phyloP scores from a whole-genome alignment of 768 basidiomycete species.

The Auricularia sp. region DNA sequence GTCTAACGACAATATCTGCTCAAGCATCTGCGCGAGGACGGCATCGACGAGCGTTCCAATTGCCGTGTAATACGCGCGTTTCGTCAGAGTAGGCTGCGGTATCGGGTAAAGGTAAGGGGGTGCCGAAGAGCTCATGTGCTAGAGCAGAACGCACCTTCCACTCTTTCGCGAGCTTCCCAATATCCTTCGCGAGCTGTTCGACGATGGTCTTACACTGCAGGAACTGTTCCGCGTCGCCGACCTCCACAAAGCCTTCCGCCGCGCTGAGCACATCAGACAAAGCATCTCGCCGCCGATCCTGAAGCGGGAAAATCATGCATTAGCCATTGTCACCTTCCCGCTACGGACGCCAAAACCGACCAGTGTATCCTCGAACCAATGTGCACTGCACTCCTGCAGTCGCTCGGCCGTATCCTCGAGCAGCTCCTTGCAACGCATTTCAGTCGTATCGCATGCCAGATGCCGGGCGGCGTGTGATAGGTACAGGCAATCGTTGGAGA shows the following conservation, averaged over 20 bases:
- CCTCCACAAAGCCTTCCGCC: slow-evolving; percentile 58
- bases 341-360: slow-evolving; percentile 31
- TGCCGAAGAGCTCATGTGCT: background rate
- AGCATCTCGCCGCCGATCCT: slow-evolving; percentile 41
- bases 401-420: slow-evolving; percentile 40
- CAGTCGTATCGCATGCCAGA: slow-evolving; percentile 35
- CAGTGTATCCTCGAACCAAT: slow-evolving; percentile 61
- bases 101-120: background rate
- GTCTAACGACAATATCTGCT: slow-evolving; percentile 60
- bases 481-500: slow-evolving; percentile 74
- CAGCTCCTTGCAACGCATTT: slow-evolving; percentile 29
- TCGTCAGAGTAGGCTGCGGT: slow-evolving; percentile 53
- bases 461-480: slow-evolving; percentile 28
- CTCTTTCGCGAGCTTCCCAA: slow-evolving; percentile 50
- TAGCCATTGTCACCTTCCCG: no score
- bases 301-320: background rate
- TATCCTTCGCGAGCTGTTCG: slow-evolving; percentile 48
- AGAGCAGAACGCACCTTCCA: slow-evolving; percentile 50
- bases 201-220: slow-evolving; percentile 68
- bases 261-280: slow-evolving; percentile 40
- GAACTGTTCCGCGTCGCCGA: slow-evolving; percentile 60
- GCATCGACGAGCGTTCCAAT: slow-evolving; percentile 63
- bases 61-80: slow-evolving; percentile 59
- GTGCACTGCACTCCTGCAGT: slow-evolving; percentile 48
- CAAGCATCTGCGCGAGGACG: slow-evolving; percentile 54